phyloP scores from a whole-genome alignment of 2,329 filamentous ascomycete species.

The Trematosphaeria pertusa region DNA sequence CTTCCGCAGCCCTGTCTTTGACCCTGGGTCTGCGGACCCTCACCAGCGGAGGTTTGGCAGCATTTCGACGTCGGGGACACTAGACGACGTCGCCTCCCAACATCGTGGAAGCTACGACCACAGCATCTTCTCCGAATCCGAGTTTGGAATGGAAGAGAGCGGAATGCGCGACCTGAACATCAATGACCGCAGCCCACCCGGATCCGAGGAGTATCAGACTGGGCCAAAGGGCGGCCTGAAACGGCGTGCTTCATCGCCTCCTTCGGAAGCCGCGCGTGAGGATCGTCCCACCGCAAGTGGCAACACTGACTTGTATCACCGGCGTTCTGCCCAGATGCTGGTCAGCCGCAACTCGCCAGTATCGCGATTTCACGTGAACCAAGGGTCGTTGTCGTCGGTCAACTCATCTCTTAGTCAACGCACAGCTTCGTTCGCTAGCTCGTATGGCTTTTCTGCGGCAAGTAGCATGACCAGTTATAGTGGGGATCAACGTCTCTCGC shows the following conservation, averaged over 20 bases:
- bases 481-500: constrained; percentile 67
- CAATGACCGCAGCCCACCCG: constrained; percentile 59
- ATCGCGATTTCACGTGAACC: constrained; percentile 61
- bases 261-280: constrained; percentile 60
- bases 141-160: constrained; percentile 62
- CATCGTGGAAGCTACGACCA: constrained; percentile 70
- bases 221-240: constrained; percentile 64
- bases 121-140: constrained; percentile 58
- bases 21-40: constrained; percentile 36
- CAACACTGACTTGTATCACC: constrained; percentile 59
- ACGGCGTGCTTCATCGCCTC: constrained; percentile 69
- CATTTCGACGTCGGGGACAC: constrained; percentile 53
- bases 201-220: constrained; percentile 52
- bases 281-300: constrained; percentile 53
- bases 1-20: constrained; percentile 52
- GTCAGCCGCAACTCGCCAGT: constrained; percentile 62
- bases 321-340: constrained; percentile 62
- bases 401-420: constrained; percentile 67
- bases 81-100: constrained; percentile 61
- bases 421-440: constrained; percentile 69
- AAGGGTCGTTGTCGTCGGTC: constrained; percentile 71
- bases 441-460: constrained; percentile 63
- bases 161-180: constrained; percentile 60
- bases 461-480: constrained; percentile 72
- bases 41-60: constrained; percentile 55